Evolutionary conservation across 139 green algal species (phyloP), one percentile per base, ranked within the genome.

Genomic region (Parachlorella kessleri): DNA sequence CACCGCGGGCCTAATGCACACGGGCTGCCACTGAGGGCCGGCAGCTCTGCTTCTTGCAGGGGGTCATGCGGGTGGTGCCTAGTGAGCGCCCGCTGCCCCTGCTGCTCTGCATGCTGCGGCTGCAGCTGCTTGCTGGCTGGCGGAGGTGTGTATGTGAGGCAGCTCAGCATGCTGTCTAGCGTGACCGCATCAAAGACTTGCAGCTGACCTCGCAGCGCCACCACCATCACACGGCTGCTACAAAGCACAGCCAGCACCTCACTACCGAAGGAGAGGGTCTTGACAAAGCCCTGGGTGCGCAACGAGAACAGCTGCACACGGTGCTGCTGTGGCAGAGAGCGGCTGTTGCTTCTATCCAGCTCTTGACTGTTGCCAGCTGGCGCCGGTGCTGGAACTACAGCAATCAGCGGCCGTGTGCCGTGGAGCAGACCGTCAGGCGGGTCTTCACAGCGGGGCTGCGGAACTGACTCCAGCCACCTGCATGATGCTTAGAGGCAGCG

Each of bases 1-100:
- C 88, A 93, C 36, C 82, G 79, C 3, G 85, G 55, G 6, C 88
- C 88, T 38, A 93, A 78, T 1, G 87, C 88, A 63, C 92, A 59
- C 2, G 88, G 85, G 9, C n/a, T n/a, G n/a, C n/a, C n/a, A n/a
- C n/a, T n/a, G n/a, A n/a, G n/a, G n/a, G n/a, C n/a, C n/a, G n/a
- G n/a, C n/a, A n/a, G n/a, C n/a, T n/a, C n/a, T n/a, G 70, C 75
- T 33, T 32, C 55, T 40, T 8, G 63, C 26, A 69, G 28, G 24
- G 28, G 63, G 24, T 21, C 23, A 38, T 69, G 28, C 1, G 28
- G 9, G 9, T 69, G 24, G 8, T 35, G 14, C n/a, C 28, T 10
- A 21, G 24, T 32, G 63, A 37, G 63, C 63, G 9, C 24, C 28
- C 28, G 24, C 14, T 14, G 24, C 14, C 28, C 63, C 28, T 8